These are phyloP conservation scores for Tetraselmis striata DNA, from an alignment of 139 green algal species.

Conservation along the genomic window DNA sequence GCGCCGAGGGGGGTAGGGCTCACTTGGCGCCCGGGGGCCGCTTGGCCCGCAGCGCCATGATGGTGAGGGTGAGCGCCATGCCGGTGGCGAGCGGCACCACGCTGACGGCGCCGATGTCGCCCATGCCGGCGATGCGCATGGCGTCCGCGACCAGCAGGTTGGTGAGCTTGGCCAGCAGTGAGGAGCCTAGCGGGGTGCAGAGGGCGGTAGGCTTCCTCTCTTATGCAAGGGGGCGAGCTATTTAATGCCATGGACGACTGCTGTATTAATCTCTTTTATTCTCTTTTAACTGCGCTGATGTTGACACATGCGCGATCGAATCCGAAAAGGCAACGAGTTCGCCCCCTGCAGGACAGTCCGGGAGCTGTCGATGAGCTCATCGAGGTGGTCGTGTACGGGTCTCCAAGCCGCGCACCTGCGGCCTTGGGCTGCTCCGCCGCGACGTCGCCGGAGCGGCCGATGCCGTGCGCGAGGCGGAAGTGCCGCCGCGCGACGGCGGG, in stretches of 20 bases:
- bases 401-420: no score
- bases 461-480: conserved; percentile 82
- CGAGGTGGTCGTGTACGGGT: no score
- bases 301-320: no score
- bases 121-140: conserved; percentile 51
- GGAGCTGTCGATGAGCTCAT: no score
- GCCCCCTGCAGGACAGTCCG: no score
- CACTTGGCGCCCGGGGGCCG: conserved; percentile 22
- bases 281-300: no score
- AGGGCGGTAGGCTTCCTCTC: conserved; percentile 17
- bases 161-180: conserved; percentile 68
- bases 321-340: no score
- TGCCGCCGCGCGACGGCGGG: conserved; percentile 67
- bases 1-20: background rate
- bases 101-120: conserved; percentile 46
- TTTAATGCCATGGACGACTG: no score
- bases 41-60: conserved; percentile 53
- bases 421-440: conserved; percentile 92
- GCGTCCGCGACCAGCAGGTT: conserved; percentile 70
- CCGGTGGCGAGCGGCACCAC: conserved; percentile 88
- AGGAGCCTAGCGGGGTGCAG: conserved; percentile 52
- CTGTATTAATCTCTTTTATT: no score
- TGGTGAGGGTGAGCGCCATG: conserved; percentile 76
- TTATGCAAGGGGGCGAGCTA: no score
- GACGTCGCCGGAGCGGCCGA: conserved; percentile 85